Evolutionary conservation across 169 alveolate species (phyloP).

Genomic region (Plasmodium adleri): DNA sequence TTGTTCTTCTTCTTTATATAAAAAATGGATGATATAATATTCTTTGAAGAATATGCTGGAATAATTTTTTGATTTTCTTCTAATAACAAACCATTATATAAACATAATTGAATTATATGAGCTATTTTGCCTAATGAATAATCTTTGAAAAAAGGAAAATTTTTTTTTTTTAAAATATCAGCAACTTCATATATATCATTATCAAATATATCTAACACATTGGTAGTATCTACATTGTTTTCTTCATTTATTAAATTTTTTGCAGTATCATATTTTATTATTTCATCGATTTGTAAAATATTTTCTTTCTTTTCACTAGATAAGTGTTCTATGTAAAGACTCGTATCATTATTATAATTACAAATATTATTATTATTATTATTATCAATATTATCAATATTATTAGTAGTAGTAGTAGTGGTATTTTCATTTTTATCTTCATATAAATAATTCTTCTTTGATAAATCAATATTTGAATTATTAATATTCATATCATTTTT

Average conservation of each 20-base stretch:
- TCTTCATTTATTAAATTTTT: not conserved
- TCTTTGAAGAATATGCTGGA: conserved; percentile 17
- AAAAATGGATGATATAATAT: conserved; percentile 24
- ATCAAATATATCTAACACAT: conserved; percentile 11
- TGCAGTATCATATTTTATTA: too few relatives aligned
- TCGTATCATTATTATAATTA: too few relatives aligned
- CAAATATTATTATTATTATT: not conserved
- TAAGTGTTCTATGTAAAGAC: too few relatives aligned
- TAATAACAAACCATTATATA: conserved; percentile 18
- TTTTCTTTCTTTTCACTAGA: too few relatives aligned
- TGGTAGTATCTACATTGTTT: not conserved
- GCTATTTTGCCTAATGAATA: conserved; percentile 44
- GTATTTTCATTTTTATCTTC: not conserved
- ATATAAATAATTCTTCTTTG: too few relatives aligned
- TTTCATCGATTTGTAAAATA: too few relatives aligned
- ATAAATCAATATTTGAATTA: too few relatives aligned
- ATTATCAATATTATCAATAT: not conserved
- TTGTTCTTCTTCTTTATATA: not conserved
- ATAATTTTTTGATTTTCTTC: conserved; percentile 26
- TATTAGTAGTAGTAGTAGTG: not conserved
- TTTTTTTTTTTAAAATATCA: conserved; percentile 2
- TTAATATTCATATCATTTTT: not conserved
- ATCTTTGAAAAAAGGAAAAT: conserved; percentile 7
- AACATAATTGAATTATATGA: conserved; percentile 33
- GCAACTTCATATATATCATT: conserved; percentile 45